Conservation (phyloP, 495 filamentous ascomycete species). For the Annulohypoxylon maeteangense region DNA sequence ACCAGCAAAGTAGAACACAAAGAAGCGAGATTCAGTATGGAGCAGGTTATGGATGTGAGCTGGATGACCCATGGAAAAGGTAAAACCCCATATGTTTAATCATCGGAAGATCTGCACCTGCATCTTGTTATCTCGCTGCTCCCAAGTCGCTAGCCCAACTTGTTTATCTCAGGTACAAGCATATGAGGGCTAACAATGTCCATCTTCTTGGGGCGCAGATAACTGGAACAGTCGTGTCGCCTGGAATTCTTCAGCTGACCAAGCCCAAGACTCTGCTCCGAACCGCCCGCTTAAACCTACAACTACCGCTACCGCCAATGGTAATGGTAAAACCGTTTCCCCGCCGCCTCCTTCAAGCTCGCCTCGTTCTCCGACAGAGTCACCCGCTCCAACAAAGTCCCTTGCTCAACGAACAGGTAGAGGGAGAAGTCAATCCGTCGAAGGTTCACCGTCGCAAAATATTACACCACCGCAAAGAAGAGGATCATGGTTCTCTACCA, state of each 20-base stretch:
- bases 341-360: slow-evolving; percentile 16
- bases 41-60: slow-evolving; percentile 72
- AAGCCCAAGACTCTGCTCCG: slow-evolving; percentile 23
- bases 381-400: slow-evolving; percentile 31
- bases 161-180: background rate
- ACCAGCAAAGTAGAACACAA: slow-evolving; percentile 4
- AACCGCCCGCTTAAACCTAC: slow-evolving; percentile 27
- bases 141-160: background rate
- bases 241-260: slow-evolving; percentile 36
- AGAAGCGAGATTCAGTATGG: slow-evolving; percentile 57
- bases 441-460: slow-evolving; percentile 29
- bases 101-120: background rate
- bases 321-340: slow-evolving; percentile 29
- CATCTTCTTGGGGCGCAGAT: slow-evolving; percentile 16
- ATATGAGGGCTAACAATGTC: slow-evolving; percentile 22
- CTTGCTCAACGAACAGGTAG: slow-evolving; percentile 42
- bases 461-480: slow-evolving; percentile 61
- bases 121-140: background rate
- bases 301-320: slow-evolving; percentile 36
- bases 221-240: slow-evolving; percentile 27
- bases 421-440: slow-evolving; percentile 39
- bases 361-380: slow-evolving; percentile 12
- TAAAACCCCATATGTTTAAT: slow-evolving; percentile 20
- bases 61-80: slow-evolving; percentile 72
- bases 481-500: slow-evolving; percentile 89